Base-by-base conservation (phyloP, 108 stramenopile genomes). In the Epithemia pelagica region DNA sequence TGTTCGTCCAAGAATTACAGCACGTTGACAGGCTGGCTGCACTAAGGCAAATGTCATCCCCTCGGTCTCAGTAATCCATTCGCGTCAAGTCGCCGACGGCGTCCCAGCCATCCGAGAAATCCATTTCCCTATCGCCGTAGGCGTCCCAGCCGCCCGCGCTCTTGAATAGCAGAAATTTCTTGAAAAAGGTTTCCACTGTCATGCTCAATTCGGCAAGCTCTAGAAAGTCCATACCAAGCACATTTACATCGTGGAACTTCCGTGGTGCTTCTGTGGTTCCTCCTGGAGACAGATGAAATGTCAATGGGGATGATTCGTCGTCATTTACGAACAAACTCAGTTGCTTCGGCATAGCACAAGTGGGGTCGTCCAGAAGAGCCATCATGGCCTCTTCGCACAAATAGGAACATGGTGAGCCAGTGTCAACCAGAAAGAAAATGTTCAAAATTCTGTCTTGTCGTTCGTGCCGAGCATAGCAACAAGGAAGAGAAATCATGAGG, bases 351-450 rank as follows among this genome's bases (percentile, higher is more conserved):
- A 26, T 7, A 5, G 56, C 15, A 57, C 5, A 27, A 18, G 3
- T 21, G 7, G 15, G 25, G 21, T 26, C 5, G 7, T 57, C 56
- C 15, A 57, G 5, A n/a, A 57, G 56, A 57, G 56, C 56, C 56
- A 7, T n/a, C 56, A 57, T 57, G n/a, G 56, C 56, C 56, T 57
- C 18, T 23, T 7, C 7, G 56, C 56, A 19, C 18, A 61, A 29
- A 61, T 67, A 67, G 0, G 66, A 67, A 58, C 55, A 57, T 23
- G 66, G 66, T 28, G 66, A 67, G 15, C 66, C 66, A 7, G 66
- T 58, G 28, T 67, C 66, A 30, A 67, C 66, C 56, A 67, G 0
- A 28, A 67, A 67, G 56, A 30, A 67, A 29, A 67, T 0, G 57
- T 67, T 67, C 66, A 67, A 58, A 0, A 58, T 24, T 67, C 46